A percentile compares a stretch with the other conserved stretches of the same genome.
Evolutionary conservation across 306 rosid genomes (phyloP).

Genomic region (Ormosia emarginata): DNA sequence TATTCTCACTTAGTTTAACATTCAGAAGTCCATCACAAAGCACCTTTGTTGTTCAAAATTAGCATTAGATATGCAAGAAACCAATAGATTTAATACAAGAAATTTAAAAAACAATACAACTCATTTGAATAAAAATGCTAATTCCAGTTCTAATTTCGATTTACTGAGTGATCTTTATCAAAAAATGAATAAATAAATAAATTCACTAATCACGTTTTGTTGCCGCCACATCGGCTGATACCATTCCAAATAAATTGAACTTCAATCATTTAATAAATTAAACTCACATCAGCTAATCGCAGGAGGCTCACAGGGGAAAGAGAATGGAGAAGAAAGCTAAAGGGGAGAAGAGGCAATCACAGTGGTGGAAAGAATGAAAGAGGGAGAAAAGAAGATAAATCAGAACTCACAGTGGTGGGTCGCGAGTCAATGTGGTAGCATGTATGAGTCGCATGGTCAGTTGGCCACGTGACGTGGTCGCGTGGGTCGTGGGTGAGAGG

Average conservation of each 20-base stretch:
- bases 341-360: too few species aligned
- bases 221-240: neutral
- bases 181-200: neutral
- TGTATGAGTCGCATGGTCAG: too few species aligned
- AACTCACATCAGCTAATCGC: too few species aligned
- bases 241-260: neutral
- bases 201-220: conserved; percentile 15
- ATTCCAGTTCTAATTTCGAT: neutral
- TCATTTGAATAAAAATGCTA: neutral
- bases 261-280: neutral
- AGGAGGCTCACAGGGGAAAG: too few species aligned
- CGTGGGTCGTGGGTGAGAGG: too few species aligned
- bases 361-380: too few species aligned
- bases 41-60: neutral
- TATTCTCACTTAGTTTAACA: neutral
- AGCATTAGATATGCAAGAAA: conserved; percentile 10
- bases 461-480: too few species aligned
- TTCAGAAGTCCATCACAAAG: neutral
- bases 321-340: too few species aligned
- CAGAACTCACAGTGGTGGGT: too few species aligned
- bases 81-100: neutral
- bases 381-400: too few species aligned
- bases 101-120: neutral
- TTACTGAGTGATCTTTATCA: neutral
- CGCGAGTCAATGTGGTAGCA: too few species aligned